A percentile compares a stretch with the other conserved stretches of the same genome.
phyloP scores from a whole-genome alignment of 805 yeast genomes.

The Saccharomycopsis capsularis region DNA sequence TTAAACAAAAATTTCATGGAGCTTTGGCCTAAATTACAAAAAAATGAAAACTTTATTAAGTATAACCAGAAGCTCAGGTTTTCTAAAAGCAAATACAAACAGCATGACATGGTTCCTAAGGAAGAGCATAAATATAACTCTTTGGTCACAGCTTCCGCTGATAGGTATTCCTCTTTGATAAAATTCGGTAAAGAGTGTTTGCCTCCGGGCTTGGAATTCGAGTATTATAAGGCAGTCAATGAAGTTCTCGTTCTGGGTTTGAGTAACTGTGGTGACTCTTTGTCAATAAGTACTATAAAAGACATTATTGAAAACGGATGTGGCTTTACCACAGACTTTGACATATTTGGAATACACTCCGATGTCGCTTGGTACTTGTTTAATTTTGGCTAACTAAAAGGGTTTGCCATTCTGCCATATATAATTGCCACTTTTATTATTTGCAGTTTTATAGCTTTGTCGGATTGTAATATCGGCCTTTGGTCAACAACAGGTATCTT shows the following conservation, averaged over 20 bases:
- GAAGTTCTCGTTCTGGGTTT: slow-evolving; percentile 8
- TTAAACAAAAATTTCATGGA: slow-evolving; percentile 41
- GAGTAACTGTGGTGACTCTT: slow-evolving; percentile 4
- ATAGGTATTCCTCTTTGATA: background rate
- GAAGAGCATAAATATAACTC: background rate
- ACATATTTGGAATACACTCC: slow-evolving; percentile 9
- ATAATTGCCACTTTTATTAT: too few species aligned
- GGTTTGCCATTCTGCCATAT: too few species aligned
- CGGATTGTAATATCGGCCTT: too few species aligned
- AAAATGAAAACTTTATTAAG: slow-evolving; percentile 6
- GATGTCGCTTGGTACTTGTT: slow-evolving; percentile 16
- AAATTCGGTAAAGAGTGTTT: slow-evolving; percentile 3
- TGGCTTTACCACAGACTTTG: background rate
- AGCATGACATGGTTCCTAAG: background rate
- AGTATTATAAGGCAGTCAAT: slow-evolving; percentile 15
- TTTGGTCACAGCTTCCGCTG: background rate
- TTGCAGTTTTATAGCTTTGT: too few species aligned
- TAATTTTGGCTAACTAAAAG: too few species aligned
- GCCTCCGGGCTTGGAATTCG: slow-evolving; percentile 10
- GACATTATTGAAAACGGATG: slow-evolving; percentile 15
- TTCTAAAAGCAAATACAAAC: background rate
- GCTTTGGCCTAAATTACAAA: slow-evolving; percentile 33
- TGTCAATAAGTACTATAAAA: background rate
- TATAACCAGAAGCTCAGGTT: slow-evolving; percentile 1
- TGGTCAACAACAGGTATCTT: too few species aligned